A percentile compares a stretch with the other conserved stretches of the same genome.
Evolutionary conservation across 768 basidiomycete genomes (phyloP).

Genomic region (Coprinopsis marcescibilis): DNA sequence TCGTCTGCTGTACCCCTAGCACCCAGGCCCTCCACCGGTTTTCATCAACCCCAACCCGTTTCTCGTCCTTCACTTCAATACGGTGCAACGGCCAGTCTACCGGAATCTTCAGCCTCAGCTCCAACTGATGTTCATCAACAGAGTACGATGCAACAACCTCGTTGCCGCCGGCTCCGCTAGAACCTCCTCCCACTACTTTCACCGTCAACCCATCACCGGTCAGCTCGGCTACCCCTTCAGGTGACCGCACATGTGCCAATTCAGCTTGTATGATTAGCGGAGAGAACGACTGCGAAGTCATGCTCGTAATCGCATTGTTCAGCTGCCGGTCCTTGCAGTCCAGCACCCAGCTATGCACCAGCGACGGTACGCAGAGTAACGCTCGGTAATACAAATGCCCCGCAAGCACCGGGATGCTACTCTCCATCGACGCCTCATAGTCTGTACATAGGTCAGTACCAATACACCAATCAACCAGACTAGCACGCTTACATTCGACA

Average conservation of each 20-base stretch:
- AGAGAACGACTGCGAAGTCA: slow-evolving; percentile 83
- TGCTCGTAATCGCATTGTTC: slow-evolving; percentile 64
- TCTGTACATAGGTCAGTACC: slow-evolving; percentile 31
- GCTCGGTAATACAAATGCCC: slow-evolving; percentile 89
- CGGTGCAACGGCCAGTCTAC: slow-evolving; percentile 84
- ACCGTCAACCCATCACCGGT: slow-evolving; percentile 74
- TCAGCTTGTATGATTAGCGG: slow-evolving; percentile 83
- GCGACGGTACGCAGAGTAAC: slow-evolving; percentile 74
- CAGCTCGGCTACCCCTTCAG: slow-evolving; percentile 48
- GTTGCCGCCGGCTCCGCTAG: slow-evolving; percentile 34
- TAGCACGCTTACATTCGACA: slow-evolving; percentile 50
- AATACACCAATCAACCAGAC: background rate
- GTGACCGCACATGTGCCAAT: slow-evolving; percentile 63
- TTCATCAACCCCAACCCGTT: slow-evolving; percentile 83
- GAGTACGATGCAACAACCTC: slow-evolving; percentile 83
- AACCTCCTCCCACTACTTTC: slow-evolving; percentile 55
- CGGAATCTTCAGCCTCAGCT: slow-evolving; percentile 83
- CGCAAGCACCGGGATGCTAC: slow-evolving; percentile 61
- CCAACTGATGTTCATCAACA: slow-evolving; percentile 91
- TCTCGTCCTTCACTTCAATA: slow-evolving; percentile 83
- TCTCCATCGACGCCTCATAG: slow-evolving; percentile 45
- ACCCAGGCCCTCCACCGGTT: slow-evolving; percentile 92
- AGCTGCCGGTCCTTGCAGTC: slow-evolving; percentile 89
- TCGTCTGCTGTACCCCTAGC: slow-evolving; percentile 83
- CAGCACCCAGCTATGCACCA: slow-evolving; percentile 80